A percentile compares a stretch with the other conserved stretches of the same genome.
These are phyloP conservation scores for Claviceps paspali DNA, from an alignment of 2,329 filamentous ascomycete species.

Conservation along the genomic window DNA sequence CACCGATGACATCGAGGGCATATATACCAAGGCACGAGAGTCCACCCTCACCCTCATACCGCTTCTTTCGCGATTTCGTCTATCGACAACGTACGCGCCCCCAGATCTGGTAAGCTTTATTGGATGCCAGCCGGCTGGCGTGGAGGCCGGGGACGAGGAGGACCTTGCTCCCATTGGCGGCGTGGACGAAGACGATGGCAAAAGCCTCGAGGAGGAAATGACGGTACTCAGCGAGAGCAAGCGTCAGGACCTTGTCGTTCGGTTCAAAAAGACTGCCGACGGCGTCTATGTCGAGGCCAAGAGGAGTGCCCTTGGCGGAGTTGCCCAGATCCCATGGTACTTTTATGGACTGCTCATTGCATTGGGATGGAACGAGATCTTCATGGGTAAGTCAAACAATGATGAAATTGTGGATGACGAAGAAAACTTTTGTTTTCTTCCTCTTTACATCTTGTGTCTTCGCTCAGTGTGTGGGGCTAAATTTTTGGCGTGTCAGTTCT, in stretches of 20 bases:
- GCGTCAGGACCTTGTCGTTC: constrained; percentile 75
- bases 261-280: constrained; percentile 97
- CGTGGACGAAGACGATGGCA: constrained; percentile 86
- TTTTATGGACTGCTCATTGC: constrained; percentile 83
- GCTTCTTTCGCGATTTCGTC: constrained; percentile 68
- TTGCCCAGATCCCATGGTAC: constrained; percentile 86
- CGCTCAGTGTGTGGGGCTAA: no score
- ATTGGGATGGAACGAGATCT: constrained; percentile 96
- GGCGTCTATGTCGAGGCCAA: constrained; percentile 98
- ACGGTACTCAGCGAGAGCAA: constrained; percentile 84
- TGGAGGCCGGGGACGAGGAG: constrained; percentile 74
- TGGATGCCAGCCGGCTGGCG: constrained; percentile 58
- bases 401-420: no score
- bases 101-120: constrained; percentile 80
- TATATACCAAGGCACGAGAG: constrained; percentile 84
- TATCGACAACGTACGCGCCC: constrained; percentile 56
- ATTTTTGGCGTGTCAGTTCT: constrained; percentile 68
- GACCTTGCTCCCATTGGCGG: constrained; percentile 81
- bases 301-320: constrained; percentile 85
- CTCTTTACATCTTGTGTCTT: no score
- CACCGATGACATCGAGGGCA: constrained; percentile 89
- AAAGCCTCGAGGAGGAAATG: constrained; percentile 92
- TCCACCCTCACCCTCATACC: constrained; percentile 85
- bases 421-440: not conserved
- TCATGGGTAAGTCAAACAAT: constrained; percentile 55